Evolutionary conservation across 345 rosid species (phyloP).

Genomic region (Physaria fendleri): DNA sequence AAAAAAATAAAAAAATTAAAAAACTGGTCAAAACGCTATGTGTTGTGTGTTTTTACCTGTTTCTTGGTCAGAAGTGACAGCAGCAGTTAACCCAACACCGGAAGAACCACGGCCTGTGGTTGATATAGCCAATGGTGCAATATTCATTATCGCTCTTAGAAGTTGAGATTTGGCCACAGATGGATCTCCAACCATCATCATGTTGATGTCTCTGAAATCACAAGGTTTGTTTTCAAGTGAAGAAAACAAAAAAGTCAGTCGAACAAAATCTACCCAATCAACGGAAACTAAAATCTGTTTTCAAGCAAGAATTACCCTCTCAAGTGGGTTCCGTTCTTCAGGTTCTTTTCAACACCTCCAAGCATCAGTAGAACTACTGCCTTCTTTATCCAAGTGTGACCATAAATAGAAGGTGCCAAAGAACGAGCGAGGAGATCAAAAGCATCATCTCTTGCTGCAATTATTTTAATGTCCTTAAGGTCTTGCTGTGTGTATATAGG

Average conservation of each 20-base stretch:
- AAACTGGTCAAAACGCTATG: not conserved
- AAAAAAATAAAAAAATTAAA: no score
- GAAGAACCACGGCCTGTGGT: slow-evolving; percentile 99
- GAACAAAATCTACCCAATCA: not conserved
- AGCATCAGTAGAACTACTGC: slow-evolving; percentile 93
- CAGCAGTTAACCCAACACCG: slow-evolving; percentile 99
- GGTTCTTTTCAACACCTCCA: slow-evolving; percentile 91
- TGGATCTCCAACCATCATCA: slow-evolving; percentile 99
- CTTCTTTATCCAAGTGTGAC: slow-evolving; percentile 96
- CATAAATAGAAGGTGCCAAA: slow-evolving; percentile 92
- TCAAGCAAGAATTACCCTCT: slow-evolving; percentile 56
- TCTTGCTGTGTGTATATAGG: slow-evolving; percentile 80
- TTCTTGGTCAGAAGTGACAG: slow-evolving; percentile 98
- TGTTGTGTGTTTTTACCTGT: slow-evolving; percentile 54
- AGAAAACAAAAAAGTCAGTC: not conserved
- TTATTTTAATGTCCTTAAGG: slow-evolving; percentile 71
- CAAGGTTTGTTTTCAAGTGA: not conserved
- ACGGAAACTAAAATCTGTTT: not conserved
- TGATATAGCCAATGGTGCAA: slow-evolving; percentile 98
- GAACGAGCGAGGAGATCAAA: slow-evolving; percentile 89
- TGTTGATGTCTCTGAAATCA: slow-evolving; percentile 76
- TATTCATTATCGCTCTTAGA: slow-evolving; percentile 90
- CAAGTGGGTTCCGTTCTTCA: slow-evolving; percentile 91
- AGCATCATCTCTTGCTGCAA: slow-evolving; percentile 80
- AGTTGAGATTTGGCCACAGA: slow-evolving; percentile 99